Evolutionary conservation across 805 yeast genomes (phyloP), one percentile per base, ranked within the genome.

Genomic region (Starmerella bombicola): DNA sequence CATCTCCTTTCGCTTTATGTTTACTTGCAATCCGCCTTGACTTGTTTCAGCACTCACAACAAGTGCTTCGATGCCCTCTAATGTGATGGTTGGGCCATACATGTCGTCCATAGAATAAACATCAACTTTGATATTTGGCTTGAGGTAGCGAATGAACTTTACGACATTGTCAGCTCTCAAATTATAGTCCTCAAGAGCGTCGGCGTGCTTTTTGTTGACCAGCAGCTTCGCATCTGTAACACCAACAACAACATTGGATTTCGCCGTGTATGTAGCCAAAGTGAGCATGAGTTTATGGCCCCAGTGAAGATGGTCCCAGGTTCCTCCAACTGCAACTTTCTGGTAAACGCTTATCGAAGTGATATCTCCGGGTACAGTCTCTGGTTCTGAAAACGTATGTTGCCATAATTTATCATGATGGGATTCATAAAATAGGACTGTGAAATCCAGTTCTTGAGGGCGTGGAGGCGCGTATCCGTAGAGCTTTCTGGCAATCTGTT

Each of bases 251-350:
- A 91, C 62, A 18, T 59, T 62, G 2, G 58, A 50, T 2, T 60
- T 52, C 0, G 93, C 67, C 6, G 82, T 48, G 53, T 76, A 84
- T 0, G 76, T 73, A 0, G 93, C 68, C 44, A 81, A 66, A 0
- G 91, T 76, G 8, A 91, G 65, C 21, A 91, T 64, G 22, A 91
- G 78, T 58, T 81, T 83, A 61, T 91, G 99, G 0, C 97, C 99
- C 55, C 80, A 93, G 53, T 91, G 99, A 28, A 91, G 56, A 61
- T 91, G 97, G 56, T 91, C 99, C 63, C 91, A 91, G 0, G 98
- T 91, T 0, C 99, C 99, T 0, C 98, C 98, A 1, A 88, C 76
- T 0, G 95, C 60, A 0, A 48, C 57, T 1, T 24, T 40, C 3
- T 13, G 26, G 31, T 29, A 48, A 22, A 30, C 15, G 22, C 30